Conservation (phyloP, 2,329 filamentous ascomycete genomes). For the Exophiala mesophila region DNA sequence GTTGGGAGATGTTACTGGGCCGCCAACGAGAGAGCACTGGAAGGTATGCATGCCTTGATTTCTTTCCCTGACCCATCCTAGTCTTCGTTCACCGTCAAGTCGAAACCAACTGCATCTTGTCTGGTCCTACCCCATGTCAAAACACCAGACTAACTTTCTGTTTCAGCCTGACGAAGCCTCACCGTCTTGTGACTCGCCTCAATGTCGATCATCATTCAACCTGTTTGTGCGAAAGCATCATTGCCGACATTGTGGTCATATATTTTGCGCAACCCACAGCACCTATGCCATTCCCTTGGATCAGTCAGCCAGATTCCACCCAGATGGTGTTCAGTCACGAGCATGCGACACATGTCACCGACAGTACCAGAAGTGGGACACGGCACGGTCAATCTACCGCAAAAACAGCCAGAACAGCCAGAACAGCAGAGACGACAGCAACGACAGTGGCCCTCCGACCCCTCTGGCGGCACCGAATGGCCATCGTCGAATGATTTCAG, state of each 20-base stretch:
- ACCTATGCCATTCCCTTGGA: conserved; percentile 55
- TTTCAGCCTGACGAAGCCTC: conserved; percentile 54
- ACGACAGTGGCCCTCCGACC: conserved; percentile 20
- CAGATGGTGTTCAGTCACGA: conserved; percentile 50
- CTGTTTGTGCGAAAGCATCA: conserved; percentile 61
- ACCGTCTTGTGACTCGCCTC: conserved; percentile 51
- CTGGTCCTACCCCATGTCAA: too few relatives aligned
- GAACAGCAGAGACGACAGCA: conserved; percentile 26
- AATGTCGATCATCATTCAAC: conserved; percentile 56
- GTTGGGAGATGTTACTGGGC: conserved; percentile 53
- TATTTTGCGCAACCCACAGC: conserved; percentile 59
- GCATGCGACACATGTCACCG: conserved; percentile 59
- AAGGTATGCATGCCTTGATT: conserved; percentile 45
- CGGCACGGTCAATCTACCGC: conserved; percentile 42
- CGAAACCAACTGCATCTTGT: too few relatives aligned
- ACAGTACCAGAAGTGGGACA: conserved; percentile 55
- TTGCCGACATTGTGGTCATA: conserved; percentile 61
- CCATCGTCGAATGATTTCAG: conserved; percentile 24
- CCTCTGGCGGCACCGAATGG: conserved; percentile 18
- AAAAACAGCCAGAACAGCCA: conserved; percentile 52
- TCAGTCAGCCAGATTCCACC: conserved; percentile 60
- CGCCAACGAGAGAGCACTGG: conserved; percentile 61
- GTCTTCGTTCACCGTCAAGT: too few relatives aligned
- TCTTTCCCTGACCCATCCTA: too few relatives aligned
- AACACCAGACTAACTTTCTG: conserved; percentile 2